Percentiles rank a stretch among this genome's conserved stretches.
phyloP scores from a whole-genome alignment of 2,329 filamentous ascomycete genomes.

The Colletotrichum caudatum region DNA sequence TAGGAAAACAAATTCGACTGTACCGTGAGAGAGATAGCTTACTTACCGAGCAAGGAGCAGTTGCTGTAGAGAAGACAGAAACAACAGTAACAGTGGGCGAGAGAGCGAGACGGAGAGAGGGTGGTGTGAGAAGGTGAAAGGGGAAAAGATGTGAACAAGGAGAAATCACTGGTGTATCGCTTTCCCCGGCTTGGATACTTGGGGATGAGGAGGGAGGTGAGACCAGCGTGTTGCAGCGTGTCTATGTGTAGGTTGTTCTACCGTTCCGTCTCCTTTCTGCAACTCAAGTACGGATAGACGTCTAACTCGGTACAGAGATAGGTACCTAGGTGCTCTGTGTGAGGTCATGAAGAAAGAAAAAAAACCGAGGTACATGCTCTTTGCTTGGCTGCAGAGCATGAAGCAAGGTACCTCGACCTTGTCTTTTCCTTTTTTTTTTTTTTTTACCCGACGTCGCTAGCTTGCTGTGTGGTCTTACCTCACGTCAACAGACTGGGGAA shows the following conservation, averaged over 20 bases:
- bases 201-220: conserved; percentile 11
- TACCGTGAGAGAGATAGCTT: neutral
- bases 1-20: neutral
- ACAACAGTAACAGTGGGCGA: neutral
- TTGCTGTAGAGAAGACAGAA: conserved; percentile 8
- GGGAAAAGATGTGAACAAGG: conserved; percentile 23
- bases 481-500: conserved; percentile 38
- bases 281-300: neutral
- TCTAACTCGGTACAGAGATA: neutral
- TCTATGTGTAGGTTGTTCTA: conserved; percentile 1
- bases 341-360: neutral
- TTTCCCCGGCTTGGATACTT: conserved; percentile 12
- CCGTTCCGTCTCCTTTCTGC: conserved; percentile 3
- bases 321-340: neutral
- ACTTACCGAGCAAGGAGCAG: neutral
- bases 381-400: neutral
- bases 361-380: conserved; percentile 8
- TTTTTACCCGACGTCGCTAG: conserved; percentile 6
- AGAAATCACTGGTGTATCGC: conserved; percentile 38
- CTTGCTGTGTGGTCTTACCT: conserved; percentile 26
- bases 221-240: neutral
- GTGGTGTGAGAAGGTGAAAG: neutral
- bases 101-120: neutral
- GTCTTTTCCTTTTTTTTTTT: conserved; percentile 4
- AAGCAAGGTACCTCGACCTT: conserved; percentile 17